Percentiles rank a stretch among this genome's conserved stretches.
phyloP scores from a whole-genome alignment of 371 early-diverging fungal genomes.

The Polyrhizophydium stewartii region DNA sequence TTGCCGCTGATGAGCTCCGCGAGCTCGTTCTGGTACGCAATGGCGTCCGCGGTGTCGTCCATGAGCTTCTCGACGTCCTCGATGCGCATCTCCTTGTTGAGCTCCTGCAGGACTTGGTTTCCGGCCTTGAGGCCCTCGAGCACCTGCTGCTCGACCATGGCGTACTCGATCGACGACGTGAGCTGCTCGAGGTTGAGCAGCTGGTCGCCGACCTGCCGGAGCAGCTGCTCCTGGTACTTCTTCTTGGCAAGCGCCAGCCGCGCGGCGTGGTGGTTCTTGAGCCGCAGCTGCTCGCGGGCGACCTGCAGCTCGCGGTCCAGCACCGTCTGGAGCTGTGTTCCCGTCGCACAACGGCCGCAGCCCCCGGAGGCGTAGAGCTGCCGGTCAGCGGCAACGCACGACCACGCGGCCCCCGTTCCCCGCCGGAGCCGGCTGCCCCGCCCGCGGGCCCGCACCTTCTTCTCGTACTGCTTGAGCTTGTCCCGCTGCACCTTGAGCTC shows the following conservation, averaged over 20 bases:
- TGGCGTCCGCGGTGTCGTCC: slow-evolving; percentile 93
- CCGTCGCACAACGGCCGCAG: not conserved
- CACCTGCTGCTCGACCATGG: slow-evolving; percentile 85
- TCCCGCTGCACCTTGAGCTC: slow-evolving; percentile 94
- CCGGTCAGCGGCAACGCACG: not conserved
- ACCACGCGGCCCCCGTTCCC: not conserved
- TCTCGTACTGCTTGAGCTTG: slow-evolving; percentile 85
- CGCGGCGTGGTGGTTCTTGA: slow-evolving; percentile 76
- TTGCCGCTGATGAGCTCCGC: slow-evolving; percentile 67
- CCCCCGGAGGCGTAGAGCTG: not conserved
- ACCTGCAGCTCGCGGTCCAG: slow-evolving; percentile 49
- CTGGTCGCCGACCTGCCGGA: slow-evolving; percentile 80
- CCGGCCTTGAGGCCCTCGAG: slow-evolving; percentile 79
- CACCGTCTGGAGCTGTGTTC: slow-evolving; percentile 30
- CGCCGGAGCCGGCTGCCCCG: too few relatives aligned
- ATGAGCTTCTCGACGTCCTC: slow-evolving; percentile 90
- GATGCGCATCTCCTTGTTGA: slow-evolving; percentile 87
- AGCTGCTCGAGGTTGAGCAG: slow-evolving; percentile 84
- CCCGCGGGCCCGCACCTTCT: slow-evolving; percentile 67
- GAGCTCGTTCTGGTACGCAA: slow-evolving; percentile 93
- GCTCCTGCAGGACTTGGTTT: slow-evolving; percentile 77
- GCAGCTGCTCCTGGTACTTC: slow-evolving; percentile 87
- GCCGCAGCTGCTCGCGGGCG: slow-evolving; percentile 35
- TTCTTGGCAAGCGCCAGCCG: slow-evolving; percentile 88
- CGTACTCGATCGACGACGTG: slow-evolving; percentile 77